Evolutionary conservation across 2,329 filamentous ascomycete genomes (phyloP), one percentile per base, ranked within the genome.

Genomic region (Fusarium neocosmosporiellum): DNA sequence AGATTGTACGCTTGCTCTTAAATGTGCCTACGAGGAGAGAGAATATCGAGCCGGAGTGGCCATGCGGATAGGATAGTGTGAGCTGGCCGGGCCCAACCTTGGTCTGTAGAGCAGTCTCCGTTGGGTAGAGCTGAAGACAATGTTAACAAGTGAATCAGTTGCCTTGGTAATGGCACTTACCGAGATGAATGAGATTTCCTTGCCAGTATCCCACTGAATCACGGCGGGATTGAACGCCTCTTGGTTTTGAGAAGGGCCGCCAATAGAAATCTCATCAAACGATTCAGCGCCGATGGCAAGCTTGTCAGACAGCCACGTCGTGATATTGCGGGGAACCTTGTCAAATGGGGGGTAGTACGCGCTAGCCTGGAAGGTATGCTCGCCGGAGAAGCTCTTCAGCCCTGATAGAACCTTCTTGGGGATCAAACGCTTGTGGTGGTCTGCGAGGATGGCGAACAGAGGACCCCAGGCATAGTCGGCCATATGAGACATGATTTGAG

Each of bases 271-370:
- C 77, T 91, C 86, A 14, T 87, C 83, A 71, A 89, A 90, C 0
- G 88, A 87, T 75, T 90, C 86, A 0, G 87, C 88, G 39, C 90
- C 90, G 68, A 92, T 90, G 10, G 86, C 90, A 13, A 92, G 80
- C 27, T 87, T 85, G 4, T 84, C 78, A 0, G 87, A 87, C 0
- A 92, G 73, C 88, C 88, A 92, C 13, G 88, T 84, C 0, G 87
- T 87, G 68, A 91, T 88, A 72, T 91, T 91, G 20, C 90, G 85
- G 0, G 86, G 84, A 18, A 84, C 84, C 1, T 82, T 82, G 75
- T 92, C 90, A 58, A 85, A 90, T 0, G 90, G 89, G 1, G 89
- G 89, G 2, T 88, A 89, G 75, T 86, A 90, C 0, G 89, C 86
- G 7, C 86, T 86, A 0, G 85, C 86, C 0, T 73, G 81, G 60